Percentiles rank a stretch among this genome's conserved stretches.
phyloP scores from a whole-genome alignment of 129 eudicot genomes.

The Escallonia rubra region DNA sequence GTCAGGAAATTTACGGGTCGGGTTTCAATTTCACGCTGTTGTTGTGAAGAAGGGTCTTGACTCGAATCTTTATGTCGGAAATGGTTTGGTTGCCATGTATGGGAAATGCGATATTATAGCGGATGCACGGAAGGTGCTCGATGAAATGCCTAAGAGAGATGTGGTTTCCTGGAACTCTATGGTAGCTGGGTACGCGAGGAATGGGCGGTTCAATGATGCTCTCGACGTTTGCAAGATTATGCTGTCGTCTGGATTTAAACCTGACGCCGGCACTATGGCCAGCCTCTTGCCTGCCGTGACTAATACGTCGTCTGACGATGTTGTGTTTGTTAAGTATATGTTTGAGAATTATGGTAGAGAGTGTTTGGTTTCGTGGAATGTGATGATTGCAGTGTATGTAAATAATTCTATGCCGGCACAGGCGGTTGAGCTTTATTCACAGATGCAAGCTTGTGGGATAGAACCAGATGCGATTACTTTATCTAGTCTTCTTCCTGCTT shows the following conservation, averaged over 20 bases:
- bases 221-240: conserved; percentile 55
- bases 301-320: conserved; percentile 37
- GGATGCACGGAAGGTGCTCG: conserved; percentile 52
- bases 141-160: conserved; percentile 61
- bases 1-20: conserved; percentile 40
- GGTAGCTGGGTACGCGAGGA: conserved; percentile 75
- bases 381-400: conserved; percentile 82
- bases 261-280: conserved; percentile 83
- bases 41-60: conserved; percentile 54
- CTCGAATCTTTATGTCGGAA: conserved; percentile 56
- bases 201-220: conserved; percentile 62
- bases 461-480: conserved; percentile 65
- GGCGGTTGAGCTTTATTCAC: conserved; percentile 58
- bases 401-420: conserved; percentile 63
- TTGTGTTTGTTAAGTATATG: conserved; percentile 54
- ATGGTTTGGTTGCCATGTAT: conserved; percentile 76
- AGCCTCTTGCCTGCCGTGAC: conserved; percentile 79
- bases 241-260: conserved; percentile 27
- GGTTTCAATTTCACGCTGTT: conserved; percentile 58
- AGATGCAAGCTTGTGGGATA: conserved; percentile 49
- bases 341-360: conserved; percentile 32
- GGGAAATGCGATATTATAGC: conserved; percentile 53
- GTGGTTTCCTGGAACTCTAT: conserved; percentile 74
- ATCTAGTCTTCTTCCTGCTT: conserved; percentile 86
- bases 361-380: conserved; percentile 81